These are phyloP conservation scores for Dioscorea dumetorum DNA, from an alignment of 106 monocot species.

Conservation along the genomic window DNA sequence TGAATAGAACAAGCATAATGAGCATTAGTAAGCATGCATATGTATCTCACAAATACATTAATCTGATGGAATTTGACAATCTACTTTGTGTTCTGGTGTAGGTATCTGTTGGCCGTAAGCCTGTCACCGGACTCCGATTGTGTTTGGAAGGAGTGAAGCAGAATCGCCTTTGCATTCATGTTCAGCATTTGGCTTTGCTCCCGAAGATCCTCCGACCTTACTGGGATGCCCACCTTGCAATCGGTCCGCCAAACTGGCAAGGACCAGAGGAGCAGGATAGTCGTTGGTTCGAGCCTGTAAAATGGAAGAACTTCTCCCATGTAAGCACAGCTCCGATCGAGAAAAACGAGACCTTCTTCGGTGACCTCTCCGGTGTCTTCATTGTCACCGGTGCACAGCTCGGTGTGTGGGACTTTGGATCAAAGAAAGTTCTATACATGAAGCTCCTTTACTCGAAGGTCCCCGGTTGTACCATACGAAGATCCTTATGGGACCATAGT, in stretches of 20 bases:
- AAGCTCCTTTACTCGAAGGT: constrained; percentile 65
- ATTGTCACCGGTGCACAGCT: constrained; percentile 81
- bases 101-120: constrained; percentile 70
- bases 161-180: constrained; percentile 52
- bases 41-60: too few relatives aligned
- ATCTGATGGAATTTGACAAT: too few relatives aligned
- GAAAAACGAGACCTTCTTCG: constrained; percentile 40
- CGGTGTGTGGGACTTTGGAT: constrained; percentile 81
- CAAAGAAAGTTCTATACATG: constrained; percentile 67
- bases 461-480: constrained; percentile 65
- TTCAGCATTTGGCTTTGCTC: constrained; percentile 59
- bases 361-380: constrained; percentile 45
- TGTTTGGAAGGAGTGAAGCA: constrained; percentile 61
- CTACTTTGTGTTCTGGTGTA: constrained; percentile 12
- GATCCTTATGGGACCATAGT: constrained; percentile 71
- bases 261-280: constrained; percentile 92
- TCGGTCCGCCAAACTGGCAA: constrained; percentile 77
- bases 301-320: constrained; percentile 90
- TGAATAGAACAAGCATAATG: too few relatives aligned
- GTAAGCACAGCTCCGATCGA: constrained; percentile 74
- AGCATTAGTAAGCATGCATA: too few relatives aligned
- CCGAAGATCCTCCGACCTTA: constrained; percentile 70
- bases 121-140: constrained; percentile 64
- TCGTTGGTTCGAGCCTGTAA: constrained; percentile 77
- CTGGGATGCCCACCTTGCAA: constrained; percentile 62